Percentiles rank a stretch among this genome's conserved stretches.
These are phyloP conservation scores for Oryza longistaminata DNA, from an alignment of 176 grass and related monocot species.

Conservation along the genomic window DNA sequence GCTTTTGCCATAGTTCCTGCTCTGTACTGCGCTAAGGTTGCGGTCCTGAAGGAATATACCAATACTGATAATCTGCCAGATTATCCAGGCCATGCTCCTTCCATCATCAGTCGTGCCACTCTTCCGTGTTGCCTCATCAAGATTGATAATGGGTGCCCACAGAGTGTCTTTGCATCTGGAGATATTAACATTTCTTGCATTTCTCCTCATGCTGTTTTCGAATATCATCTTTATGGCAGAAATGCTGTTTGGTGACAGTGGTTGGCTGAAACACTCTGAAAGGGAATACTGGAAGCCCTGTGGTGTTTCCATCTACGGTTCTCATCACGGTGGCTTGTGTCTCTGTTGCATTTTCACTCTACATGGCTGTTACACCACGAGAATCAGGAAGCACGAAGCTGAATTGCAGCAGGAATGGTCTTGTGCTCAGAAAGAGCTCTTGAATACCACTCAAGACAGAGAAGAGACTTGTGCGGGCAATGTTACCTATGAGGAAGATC, in stretches of 20 bases:
- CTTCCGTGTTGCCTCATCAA: slow-evolving; percentile 88
- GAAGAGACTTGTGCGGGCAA: slow-evolving; percentile 48
- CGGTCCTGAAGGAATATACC: slow-evolving; percentile 90
- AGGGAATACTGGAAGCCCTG: slow-evolving; percentile 68
- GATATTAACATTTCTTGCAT: slow-evolving; percentile 75
- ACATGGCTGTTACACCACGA: slow-evolving; percentile 80
- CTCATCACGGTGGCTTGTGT: slow-evolving; percentile 65
- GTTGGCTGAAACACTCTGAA: slow-evolving; percentile 76
- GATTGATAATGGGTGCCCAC: slow-evolving; percentile 78
- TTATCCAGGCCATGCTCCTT: slow-evolving; percentile 91
- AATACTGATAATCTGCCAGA: slow-evolving; percentile 85
- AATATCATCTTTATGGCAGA: slow-evolving; percentile 86
- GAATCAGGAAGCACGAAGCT: slow-evolving; percentile 74
- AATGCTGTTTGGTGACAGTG: slow-evolving; percentile 92
- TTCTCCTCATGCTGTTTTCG: slow-evolving; percentile 80
- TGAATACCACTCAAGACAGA: slow-evolving; percentile 36
- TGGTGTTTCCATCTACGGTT: slow-evolving; percentile 60
- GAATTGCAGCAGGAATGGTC: slow-evolving; percentile 50
- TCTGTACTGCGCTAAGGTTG: slow-evolving; percentile 62
- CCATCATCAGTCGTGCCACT: slow-evolving; percentile 87
- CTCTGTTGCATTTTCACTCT: slow-evolving; percentile 71
- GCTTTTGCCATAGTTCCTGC: slow-evolving; percentile 68
- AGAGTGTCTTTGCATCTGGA: slow-evolving; percentile 82
- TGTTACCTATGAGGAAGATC: slow-evolving; percentile 57
- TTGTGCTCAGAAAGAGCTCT: slow-evolving; percentile 30